These are phyloP conservation scores for Ophiobolus disseminans DNA, from an alignment of 2,329 filamentous ascomycete genomes.

Conservation along the genomic window DNA sequence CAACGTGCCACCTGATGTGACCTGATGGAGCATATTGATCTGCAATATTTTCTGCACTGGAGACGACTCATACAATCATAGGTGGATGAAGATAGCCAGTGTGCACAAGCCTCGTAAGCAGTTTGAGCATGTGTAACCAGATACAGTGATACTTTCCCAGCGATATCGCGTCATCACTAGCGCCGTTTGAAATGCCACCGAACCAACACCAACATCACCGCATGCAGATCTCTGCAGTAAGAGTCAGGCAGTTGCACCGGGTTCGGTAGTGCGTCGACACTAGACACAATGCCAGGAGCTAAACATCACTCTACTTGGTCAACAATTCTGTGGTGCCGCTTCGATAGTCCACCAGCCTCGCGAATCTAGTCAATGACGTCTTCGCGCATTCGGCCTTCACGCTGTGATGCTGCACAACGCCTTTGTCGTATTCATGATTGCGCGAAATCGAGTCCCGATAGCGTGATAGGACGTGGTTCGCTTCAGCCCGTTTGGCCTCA, in stretches of 20 bases:
- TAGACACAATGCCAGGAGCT: too few relatives aligned
- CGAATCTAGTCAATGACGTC: background rate
- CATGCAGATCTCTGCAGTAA: background rate
- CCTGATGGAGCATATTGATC: too few relatives aligned
- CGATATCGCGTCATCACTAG: background rate
- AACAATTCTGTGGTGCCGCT: too few relatives aligned
- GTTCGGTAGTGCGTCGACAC: too few relatives aligned
- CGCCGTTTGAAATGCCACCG: background rate
- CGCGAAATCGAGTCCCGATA: constrained; percentile 16
- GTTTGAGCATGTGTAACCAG: too few relatives aligned
- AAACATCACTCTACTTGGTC: too few relatives aligned
- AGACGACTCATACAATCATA: too few relatives aligned
- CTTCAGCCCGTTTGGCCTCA: background rate
- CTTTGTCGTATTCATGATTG: constrained; percentile 11
- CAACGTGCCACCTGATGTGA: too few relatives aligned
- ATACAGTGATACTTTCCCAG: background rate
- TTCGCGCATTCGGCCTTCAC: background rate
- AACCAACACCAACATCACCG: background rate
- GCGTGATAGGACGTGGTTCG: constrained; percentile 10
- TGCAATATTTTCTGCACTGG: too few relatives aligned
- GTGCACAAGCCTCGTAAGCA: too few relatives aligned
- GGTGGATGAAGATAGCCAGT: too few relatives aligned
- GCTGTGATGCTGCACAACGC: background rate
- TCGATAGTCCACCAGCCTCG: background rate
- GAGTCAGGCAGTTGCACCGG: too few relatives aligned